Percentiles rank a stretch among this genome's conserved stretches.
Conservation (phyloP, 2,329 filamentous ascomycete species). For the Penicillium capsulatum region DNA sequence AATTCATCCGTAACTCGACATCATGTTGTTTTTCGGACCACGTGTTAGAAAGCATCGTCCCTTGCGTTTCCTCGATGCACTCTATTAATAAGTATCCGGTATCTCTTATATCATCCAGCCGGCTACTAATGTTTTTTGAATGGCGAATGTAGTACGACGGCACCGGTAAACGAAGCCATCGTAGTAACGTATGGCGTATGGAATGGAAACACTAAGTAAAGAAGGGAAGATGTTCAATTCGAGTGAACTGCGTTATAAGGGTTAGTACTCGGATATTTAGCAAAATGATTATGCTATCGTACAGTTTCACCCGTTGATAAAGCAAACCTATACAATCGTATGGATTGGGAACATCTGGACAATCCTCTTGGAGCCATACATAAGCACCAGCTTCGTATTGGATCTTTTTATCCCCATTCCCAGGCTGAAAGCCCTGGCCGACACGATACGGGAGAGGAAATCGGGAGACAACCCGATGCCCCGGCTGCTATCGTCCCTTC, state of each 20-base stretch:
- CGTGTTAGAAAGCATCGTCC: slow-evolving; percentile 24
- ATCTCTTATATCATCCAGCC: neutral
- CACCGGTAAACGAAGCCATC: slow-evolving; percentile 2
- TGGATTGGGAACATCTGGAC: slow-evolving; percentile 25
- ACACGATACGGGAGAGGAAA: slow-evolving; percentile 26
- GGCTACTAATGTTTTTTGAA: neutral
- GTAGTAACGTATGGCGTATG: slow-evolving; percentile 5
- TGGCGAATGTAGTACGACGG: slow-evolving; percentile 1
- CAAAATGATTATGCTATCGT: slow-evolving; percentile 24
- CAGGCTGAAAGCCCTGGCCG: slow-evolving; percentile 20
- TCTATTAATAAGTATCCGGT: slow-evolving; percentile 3
- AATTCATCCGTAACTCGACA: slow-evolving; percentile 14
- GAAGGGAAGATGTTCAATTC: slow-evolving; percentile 2
- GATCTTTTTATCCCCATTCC: slow-evolving; percentile 29
- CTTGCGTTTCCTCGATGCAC: slow-evolving; percentile 8
- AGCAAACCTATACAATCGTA: slow-evolving; percentile 25
- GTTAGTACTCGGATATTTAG: neutral
- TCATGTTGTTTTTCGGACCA: slow-evolving; percentile 17
- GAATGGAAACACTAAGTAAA: slow-evolving; percentile 4
- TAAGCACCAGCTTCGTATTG: slow-evolving; percentile 28
- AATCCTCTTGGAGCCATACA: slow-evolving; percentile 26
- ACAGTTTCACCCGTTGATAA: slow-evolving; percentile 23
- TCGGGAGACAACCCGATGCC: slow-evolving; percentile 23
- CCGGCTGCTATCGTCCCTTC: neutral
- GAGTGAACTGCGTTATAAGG: slow-evolving; percentile 1